phyloP scores from a whole-genome alignment of 331 rosid species.

The Prunus yedoensis region DNA sequence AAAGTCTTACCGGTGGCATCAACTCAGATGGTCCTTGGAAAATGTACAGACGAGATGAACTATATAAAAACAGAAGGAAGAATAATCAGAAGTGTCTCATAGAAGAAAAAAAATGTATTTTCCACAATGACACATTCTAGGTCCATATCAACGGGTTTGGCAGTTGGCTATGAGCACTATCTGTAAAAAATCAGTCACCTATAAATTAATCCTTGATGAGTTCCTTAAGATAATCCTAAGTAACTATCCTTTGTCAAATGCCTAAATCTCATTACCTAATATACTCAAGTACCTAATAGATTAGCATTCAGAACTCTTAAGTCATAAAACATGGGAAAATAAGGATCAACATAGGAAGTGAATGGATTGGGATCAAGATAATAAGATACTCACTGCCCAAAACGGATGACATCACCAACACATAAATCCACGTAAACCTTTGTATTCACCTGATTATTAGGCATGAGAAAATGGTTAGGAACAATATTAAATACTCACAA shows the following conservation, averaged over 20 bases:
- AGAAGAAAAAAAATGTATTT: no score
- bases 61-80: conserved; percentile 31
- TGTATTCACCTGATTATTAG: conserved; percentile 63
- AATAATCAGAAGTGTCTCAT: conserved; percentile 10
- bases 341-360: not conserved
- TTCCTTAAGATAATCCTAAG: not conserved
- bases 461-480: conserved; percentile 20
- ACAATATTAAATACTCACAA: not conserved
- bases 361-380: not conserved
- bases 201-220: not conserved
- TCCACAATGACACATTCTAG: no score
- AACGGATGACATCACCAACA: conserved; percentile 94
- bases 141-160: no score
- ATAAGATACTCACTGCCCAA: conserved; percentile 71
- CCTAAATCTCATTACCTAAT: not conserved
- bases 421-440: conserved; percentile 63
- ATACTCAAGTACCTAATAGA: not conserved
- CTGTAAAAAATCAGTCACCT: no score
- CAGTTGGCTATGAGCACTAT: not conserved
- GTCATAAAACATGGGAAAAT: not conserved
- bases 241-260: not conserved
- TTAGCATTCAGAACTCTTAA: not conserved
- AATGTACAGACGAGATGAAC: conserved; percentile 91
- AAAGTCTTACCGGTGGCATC: conserved; percentile 80
- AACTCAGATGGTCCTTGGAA: conserved; percentile 89